Conservation (phyloP, 345 rosid genomes). For the Cochlearia excelsa region DNA sequence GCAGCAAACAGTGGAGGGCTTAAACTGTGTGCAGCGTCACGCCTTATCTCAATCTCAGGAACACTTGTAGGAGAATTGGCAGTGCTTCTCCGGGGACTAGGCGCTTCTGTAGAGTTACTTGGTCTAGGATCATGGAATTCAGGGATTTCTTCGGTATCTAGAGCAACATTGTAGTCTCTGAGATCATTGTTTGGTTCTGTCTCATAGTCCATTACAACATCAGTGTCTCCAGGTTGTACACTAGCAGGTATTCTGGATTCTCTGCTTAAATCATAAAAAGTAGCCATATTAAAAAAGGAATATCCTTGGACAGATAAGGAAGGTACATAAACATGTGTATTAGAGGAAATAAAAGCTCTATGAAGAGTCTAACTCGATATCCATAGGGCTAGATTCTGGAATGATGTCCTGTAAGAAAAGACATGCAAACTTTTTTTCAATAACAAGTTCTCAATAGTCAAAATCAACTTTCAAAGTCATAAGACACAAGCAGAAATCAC, state of each 20-base stretch:
- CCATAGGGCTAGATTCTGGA: conserved; percentile 36
- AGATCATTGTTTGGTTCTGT: conserved; percentile 35
- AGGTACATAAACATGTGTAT: neutral
- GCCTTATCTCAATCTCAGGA: conserved; percentile 59
- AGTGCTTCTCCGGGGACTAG: conserved; percentile 15
- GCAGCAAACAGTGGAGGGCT: conserved; percentile 34
- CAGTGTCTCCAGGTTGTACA: conserved; percentile 25
- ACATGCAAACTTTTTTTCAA: conserved; percentile 5
- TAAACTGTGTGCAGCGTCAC: conserved; percentile 46
- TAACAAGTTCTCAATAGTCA: neutral
- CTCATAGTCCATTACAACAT: conserved; percentile 24
- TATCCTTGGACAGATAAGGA: conserved; percentile 1
- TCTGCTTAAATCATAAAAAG: conserved; percentile 30
- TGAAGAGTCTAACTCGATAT: conserved; percentile 45
- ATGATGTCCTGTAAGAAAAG: conserved; percentile 45
- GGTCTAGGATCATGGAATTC: conserved; percentile 35
- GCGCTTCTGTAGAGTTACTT: conserved; percentile 38
- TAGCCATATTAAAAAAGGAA: conserved; percentile 1
- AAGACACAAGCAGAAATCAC: neutral
- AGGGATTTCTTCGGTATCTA: conserved; percentile 24
- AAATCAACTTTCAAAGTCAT: neutral
- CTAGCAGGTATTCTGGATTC: conserved; percentile 26
- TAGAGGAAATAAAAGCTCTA: conserved; percentile 12
- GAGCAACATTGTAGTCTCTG: conserved; percentile 19
- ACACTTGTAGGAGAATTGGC: conserved; percentile 36